Percentiles rank a stretch among this genome's conserved stretches.
Conservation (phyloP, 2,329 filamentous ascomycete species). For the Aspergillus sp. region DNA sequence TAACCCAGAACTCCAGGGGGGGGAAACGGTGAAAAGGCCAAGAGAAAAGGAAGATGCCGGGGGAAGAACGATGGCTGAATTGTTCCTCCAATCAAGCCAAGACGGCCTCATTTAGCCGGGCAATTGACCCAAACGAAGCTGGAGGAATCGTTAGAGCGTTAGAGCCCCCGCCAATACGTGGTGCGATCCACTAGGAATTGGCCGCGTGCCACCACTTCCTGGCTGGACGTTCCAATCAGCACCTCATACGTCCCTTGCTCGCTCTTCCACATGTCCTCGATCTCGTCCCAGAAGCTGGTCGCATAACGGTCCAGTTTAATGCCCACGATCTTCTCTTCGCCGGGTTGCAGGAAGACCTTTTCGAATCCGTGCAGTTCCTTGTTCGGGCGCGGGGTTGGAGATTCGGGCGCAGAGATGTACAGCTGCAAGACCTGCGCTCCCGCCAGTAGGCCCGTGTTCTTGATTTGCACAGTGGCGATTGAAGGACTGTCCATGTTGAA, state of each 20-base stretch:
- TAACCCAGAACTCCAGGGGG: too few relatives aligned
- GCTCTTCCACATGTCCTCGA: slow-evolving; percentile 38
- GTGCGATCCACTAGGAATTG: slow-evolving; percentile 19
- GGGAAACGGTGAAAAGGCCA: neutral
- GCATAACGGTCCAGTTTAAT: slow-evolving; percentile 35
- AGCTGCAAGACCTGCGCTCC: slow-evolving; percentile 55
- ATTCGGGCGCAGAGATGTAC: slow-evolving; percentile 29
- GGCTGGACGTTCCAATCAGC: slow-evolving; percentile 34
- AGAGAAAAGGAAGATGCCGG: neutral
- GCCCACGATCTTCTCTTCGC: slow-evolving; percentile 31
- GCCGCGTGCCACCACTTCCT: slow-evolving; percentile 20
- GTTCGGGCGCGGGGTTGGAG: slow-evolving; percentile 33
- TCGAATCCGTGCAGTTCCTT: slow-evolving; percentile 48
- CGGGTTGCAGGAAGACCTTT: slow-evolving; percentile 41
- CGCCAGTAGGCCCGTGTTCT: slow-evolving; percentile 52
- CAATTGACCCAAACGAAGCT: neutral
- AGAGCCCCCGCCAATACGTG: slow-evolving; percentile 24
- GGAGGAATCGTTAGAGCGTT: neutral
- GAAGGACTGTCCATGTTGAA: slow-evolving; percentile 46
- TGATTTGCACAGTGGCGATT: slow-evolving; percentile 43
- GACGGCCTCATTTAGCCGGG: neutral
- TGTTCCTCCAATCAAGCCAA: neutral
- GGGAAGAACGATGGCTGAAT: neutral
- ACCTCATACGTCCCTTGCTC: slow-evolving; percentile 40
- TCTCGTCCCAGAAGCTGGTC: slow-evolving; percentile 45